Evolutionary conservation across 352 stramenopile species (phyloP).

Genomic region (Thraustochytrium sp.): DNA sequence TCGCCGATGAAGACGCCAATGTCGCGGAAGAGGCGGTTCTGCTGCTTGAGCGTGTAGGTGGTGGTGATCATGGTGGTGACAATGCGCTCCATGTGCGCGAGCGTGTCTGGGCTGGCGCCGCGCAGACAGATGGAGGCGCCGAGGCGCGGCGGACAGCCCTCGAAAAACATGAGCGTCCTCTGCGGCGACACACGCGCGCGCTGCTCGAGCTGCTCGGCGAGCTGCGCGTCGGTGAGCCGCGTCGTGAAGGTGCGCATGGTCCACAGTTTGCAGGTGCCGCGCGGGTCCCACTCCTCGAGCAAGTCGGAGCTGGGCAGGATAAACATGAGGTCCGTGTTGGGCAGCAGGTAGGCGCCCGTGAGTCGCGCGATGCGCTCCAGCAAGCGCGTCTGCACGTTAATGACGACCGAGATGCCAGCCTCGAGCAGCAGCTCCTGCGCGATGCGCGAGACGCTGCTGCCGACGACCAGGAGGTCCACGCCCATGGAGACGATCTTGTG

Average conservation of each 20-base stretch:
- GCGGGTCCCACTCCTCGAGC: slow-evolving; percentile 61
- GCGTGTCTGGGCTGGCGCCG: slow-evolving; percentile 70
- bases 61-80: slow-evolving; percentile 79
- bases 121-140: slow-evolving; percentile 87
- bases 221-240: slow-evolving; percentile 37
- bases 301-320: slow-evolving; percentile 87
- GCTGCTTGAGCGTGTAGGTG: slow-evolving; percentile 90
- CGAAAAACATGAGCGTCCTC: slow-evolving; percentile 82
- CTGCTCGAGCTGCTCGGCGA: slow-evolving; percentile 4
- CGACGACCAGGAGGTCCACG: slow-evolving; percentile 89
- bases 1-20: slow-evolving; percentile 57
- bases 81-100: slow-evolving; percentile 85
- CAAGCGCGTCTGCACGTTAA: slow-evolving; percentile 85
- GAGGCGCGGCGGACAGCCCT: slow-evolving; percentile 86
- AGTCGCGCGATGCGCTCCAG: slow-evolving; percentile 84
- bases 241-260: slow-evolving; percentile 36
- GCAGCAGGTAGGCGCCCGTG: slow-evolving; percentile 82
- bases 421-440: slow-evolving; percentile 85
- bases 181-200: neutral
- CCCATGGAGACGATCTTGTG: slow-evolving; percentile 89
- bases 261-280: slow-evolving; percentile 52
- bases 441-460: slow-evolving; percentile 69
- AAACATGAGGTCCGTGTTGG: slow-evolving; percentile 84
- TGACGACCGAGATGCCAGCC: slow-evolving; percentile 79
- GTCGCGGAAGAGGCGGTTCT: slow-evolving; percentile 86